These are phyloP conservation scores for Chamaecrista fasciculata DNA, from an alignment of 306 rosid species.

Conservation along the genomic window DNA sequence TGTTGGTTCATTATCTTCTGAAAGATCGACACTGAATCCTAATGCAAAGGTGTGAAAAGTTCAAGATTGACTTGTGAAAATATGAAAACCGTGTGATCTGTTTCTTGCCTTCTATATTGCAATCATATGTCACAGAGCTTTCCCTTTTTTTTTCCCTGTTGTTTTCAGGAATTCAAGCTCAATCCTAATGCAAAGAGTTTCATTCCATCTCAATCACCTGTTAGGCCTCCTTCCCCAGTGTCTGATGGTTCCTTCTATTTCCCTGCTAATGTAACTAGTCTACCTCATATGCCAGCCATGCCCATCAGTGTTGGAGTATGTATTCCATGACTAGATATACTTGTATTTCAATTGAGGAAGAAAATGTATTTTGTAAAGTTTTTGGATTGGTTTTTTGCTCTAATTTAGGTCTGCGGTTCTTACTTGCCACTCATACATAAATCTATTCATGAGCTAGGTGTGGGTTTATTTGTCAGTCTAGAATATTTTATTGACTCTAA, in stretches of 20 bases:
- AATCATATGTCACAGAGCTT: not conserved
- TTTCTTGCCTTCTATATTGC: conserved; percentile 19
- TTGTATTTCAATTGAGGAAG: not conserved
- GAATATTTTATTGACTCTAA: not conserved
- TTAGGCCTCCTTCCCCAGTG: conserved; percentile 74
- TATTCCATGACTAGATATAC: not conserved
- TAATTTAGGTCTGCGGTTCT: not conserved
- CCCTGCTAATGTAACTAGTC: conserved; percentile 49
- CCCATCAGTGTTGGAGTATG: conserved; percentile 86
- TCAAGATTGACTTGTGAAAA: conserved; percentile 5
- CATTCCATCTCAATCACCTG: conserved; percentile 60
- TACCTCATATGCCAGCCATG: conserved; percentile 74
- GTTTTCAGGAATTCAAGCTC: conserved; percentile 79
- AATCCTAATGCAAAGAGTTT: conserved; percentile 96
- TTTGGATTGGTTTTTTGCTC: not conserved
- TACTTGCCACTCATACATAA: not conserved
- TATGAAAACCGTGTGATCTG: not conserved
- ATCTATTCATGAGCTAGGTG: not conserved
- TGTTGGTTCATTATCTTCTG: conserved; percentile 81
- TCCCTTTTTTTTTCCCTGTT: conserved; percentile 2
- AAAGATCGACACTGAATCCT: conserved; percentile 76
- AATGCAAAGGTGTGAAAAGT: conserved; percentile 74
- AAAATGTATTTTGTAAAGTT: not conserved
- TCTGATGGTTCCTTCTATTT: conserved; percentile 80
- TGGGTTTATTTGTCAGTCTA: not conserved